phyloP scores from a whole-genome alignment of 768 basidiomycete species.

The Ramaria sp. region DNA sequence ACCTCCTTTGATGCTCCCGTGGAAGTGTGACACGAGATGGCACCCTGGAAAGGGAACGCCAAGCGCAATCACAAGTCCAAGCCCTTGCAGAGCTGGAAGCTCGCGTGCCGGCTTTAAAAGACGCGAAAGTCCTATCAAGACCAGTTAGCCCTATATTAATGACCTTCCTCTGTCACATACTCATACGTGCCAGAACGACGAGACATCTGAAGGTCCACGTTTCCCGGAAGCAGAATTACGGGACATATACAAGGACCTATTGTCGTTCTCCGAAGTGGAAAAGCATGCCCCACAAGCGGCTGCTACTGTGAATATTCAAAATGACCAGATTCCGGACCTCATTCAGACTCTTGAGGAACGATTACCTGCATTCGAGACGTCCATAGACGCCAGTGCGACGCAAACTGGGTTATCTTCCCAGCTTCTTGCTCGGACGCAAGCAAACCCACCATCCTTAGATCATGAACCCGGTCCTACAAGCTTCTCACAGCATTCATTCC shows the following conservation, averaged over 20 bases:
- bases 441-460: background rate
- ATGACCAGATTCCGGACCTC: background rate
- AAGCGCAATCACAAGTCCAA: background rate
- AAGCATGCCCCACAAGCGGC: background rate
- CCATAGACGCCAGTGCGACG: background rate
- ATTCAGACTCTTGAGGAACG: background rate
- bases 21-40: background rate
- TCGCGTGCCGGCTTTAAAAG: background rate
- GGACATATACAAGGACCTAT: constrained; percentile 3
- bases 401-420: background rate
- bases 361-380: background rate
- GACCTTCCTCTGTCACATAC: background rate
- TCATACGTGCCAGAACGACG: background rate
- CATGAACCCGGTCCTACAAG: too few species aligned
- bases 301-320: background rate
- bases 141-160: background rate
- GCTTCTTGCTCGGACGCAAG: background rate
- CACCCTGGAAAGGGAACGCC: background rate
- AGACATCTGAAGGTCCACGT: background rate
- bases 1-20: background rate
- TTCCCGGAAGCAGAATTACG: background rate
- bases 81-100: constrained; percentile 4
- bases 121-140: background rate
- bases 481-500: background rate
- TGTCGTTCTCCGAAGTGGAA: background rate